A percentile compares a stretch with the other conserved stretches of the same genome.
These are phyloP conservation scores for Neostapfia colusana DNA, from an alignment of 176 grass and related monocot species.

Conservation along the genomic window DNA sequence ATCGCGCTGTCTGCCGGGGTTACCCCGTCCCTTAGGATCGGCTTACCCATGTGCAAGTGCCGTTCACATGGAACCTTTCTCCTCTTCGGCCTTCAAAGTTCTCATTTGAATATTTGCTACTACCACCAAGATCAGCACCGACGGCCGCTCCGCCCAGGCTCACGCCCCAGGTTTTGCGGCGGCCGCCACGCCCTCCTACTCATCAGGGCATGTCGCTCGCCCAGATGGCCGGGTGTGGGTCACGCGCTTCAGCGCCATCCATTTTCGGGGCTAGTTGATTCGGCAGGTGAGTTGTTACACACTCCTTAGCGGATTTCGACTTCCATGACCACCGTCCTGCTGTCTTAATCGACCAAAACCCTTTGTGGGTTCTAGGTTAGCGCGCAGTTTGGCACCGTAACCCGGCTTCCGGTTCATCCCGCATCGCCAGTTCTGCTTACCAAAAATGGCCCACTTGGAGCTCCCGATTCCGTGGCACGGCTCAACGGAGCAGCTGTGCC, in stretches of 20 bases:
- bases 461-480: conserved; percentile 40
- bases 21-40: too few species aligned
- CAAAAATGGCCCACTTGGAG: conserved; percentile 73
- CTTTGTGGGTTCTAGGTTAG: conserved; percentile 51
- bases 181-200: too few species aligned
- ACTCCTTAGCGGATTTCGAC: conserved; percentile 59
- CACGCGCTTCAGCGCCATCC: conserved; percentile 65
- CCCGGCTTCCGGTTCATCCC: conserved; percentile 63
- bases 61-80: conserved; percentile 89
- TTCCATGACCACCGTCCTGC: background rate
- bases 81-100: conserved; percentile 78
- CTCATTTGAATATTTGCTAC: too few species aligned
- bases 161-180: too few species aligned
- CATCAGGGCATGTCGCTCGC: background rate
- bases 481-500: conserved; percentile 14
- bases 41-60: too few species aligned
- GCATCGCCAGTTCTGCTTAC: conserved; percentile 74
- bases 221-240: conserved; percentile 51
- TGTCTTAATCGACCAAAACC: too few species aligned
- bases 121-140: too few species aligned
- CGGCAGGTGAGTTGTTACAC: conserved; percentile 77
- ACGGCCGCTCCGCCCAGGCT: too few species aligned
- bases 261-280: conserved; percentile 88
- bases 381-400: conserved; percentile 62
- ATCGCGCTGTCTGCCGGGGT: too few species aligned